Evolutionary conservation across 805 yeast genomes (phyloP).

Genomic region (Sugiyamaella valdiviana): DNA sequence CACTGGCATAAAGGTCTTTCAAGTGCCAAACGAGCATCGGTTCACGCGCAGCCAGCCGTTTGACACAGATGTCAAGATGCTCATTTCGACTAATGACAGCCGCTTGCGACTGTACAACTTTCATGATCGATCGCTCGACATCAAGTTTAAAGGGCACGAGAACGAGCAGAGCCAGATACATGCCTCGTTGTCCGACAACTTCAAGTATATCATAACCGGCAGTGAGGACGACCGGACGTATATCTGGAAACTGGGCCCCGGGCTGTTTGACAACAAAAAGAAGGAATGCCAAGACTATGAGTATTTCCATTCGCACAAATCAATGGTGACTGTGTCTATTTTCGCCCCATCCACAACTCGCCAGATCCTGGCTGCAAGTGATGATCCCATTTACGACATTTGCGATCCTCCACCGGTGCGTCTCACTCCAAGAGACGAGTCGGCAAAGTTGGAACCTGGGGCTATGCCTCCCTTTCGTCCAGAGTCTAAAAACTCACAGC

Average conservation of each 20-base stretch:
- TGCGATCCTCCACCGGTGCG: conserved; percentile 31
- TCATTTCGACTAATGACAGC: conserved; percentile 80
- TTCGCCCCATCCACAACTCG: conserved; percentile 71
- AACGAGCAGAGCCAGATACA: conserved; percentile 66
- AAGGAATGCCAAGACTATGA: conserved; percentile 47
- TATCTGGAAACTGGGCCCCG: conserved; percentile 53
- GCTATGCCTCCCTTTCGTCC: conserved; percentile 12
- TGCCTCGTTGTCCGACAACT: conserved; percentile 58
- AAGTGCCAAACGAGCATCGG: conserved; percentile 7
- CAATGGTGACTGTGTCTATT: conserved; percentile 65
- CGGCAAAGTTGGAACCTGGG: background rate
- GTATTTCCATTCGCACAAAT: conserved; percentile 70
- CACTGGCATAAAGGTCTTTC: conserved; percentile 58
- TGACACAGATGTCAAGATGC: conserved; percentile 37
- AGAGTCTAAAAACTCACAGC: conserved; percentile 13
- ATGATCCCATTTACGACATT: conserved; percentile 73
- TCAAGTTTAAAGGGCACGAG: conserved; percentile 65
- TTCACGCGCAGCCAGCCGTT: conserved; percentile 11
- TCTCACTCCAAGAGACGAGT: conserved; percentile 12
- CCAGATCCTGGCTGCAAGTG: conserved; percentile 60
- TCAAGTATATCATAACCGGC: conserved; percentile 59
- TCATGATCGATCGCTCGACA: conserved; percentile 47
- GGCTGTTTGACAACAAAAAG: conserved; percentile 17
- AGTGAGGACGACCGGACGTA: conserved; percentile 87
- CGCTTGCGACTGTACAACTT: conserved; percentile 61